A percentile compares a stretch with the other conserved stretches of the same genome.
Conservation (phyloP, 1,284 basidiomycete species). For the Sporisorium graminicola region DNA sequence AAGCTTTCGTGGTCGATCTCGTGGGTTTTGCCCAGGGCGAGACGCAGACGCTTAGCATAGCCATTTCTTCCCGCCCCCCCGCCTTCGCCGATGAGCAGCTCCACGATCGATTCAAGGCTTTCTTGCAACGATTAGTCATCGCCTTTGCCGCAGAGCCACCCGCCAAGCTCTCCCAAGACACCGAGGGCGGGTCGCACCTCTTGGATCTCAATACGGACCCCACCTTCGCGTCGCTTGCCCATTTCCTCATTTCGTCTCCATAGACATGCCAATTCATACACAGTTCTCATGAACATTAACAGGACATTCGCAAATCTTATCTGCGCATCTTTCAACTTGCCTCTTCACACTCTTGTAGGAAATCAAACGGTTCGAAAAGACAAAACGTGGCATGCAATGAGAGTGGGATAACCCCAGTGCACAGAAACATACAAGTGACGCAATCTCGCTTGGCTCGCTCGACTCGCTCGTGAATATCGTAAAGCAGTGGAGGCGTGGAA, state of each 20-base stretch:
- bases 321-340: neutral
- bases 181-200: neutral
- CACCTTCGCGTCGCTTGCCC: neutral
- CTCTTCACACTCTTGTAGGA: neutral
- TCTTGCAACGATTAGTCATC: slow-evolving; percentile 5
- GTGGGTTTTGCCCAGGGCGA: neutral
- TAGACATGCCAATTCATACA: neutral
- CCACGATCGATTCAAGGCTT: neutral
- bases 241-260: neutral
- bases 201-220: neutral
- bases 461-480: neutral
- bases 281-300: no score
- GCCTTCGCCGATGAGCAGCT: slow-evolving; percentile 12
- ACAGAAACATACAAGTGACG: neutral
- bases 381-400: neutral
- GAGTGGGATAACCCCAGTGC: neutral
- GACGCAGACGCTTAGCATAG: slow-evolving; percentile 18
- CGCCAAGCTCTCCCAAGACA: neutral
- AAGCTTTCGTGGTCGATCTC: slow-evolving; percentile 32
- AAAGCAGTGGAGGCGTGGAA: neutral
- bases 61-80: neutral
- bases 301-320: neutral
- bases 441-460: neutral
- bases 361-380: neutral
- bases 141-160: neutral